Percentiles rank a stretch among this genome's conserved stretches.
These are phyloP conservation scores for Leishmania lainsoni DNA, from an alignment of 208 protist genomes.

Conservation along the genomic window DNA sequence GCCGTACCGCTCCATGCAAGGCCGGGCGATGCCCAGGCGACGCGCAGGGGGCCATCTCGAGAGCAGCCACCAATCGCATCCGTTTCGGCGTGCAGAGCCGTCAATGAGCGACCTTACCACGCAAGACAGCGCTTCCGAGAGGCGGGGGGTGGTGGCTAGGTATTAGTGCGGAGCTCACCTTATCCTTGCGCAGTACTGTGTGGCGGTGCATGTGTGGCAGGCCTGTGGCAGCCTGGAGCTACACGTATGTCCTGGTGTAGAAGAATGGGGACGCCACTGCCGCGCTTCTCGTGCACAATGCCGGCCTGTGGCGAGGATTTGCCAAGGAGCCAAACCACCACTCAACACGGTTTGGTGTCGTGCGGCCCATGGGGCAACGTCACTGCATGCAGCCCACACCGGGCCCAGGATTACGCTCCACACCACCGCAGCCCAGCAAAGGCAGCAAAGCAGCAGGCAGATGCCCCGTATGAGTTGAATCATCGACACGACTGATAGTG, in stretches of 20 bases:
- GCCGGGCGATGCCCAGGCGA: background rate
- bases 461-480: background rate
- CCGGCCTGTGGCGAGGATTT: no score
- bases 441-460: background rate
- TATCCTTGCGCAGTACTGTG: background rate
- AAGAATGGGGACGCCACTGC: no score
- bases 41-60: background rate
- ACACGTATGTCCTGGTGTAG: no score
- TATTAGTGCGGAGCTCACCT: background rate
- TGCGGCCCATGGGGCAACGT: no score
- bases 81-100: background rate
- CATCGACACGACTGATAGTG: background rate
- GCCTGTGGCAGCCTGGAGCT: no score
- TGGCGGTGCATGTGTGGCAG: background rate
- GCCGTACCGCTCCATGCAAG: no score
- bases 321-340: no score
- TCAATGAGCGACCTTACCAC: background rate
- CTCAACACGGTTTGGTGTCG: no score
- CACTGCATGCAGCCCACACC: no score
- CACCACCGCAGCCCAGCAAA: background rate
- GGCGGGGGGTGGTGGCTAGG: background rate
- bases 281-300: background rate
- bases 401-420: background rate
- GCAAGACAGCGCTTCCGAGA: no score
- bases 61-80: background rate